These are phyloP conservation scores for Ceratocystis papillata DNA, from an alignment of 2,329 filamentous ascomycete species.

Conservation along the genomic window DNA sequence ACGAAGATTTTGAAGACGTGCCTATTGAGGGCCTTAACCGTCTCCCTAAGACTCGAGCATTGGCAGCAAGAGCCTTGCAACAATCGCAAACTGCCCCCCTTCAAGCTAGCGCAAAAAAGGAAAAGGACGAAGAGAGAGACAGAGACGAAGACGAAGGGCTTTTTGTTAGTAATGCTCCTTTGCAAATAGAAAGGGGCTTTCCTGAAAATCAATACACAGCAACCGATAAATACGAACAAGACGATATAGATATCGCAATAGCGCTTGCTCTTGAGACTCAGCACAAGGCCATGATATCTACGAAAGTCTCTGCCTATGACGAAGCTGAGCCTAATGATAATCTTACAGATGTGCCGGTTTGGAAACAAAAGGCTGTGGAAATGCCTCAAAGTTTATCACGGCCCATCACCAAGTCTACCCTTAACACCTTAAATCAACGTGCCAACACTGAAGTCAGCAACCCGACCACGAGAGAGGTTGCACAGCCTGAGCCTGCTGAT, in stretches of 20 bases:
- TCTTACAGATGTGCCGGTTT: slow-evolving; percentile 38
- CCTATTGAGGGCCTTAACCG: slow-evolving; percentile 83
- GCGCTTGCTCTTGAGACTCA: slow-evolving; percentile 69
- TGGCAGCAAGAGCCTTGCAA: slow-evolving; percentile 25
- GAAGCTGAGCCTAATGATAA: slow-evolving; percentile 42
- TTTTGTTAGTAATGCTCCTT: slow-evolving; percentile 38
- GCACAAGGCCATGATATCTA: slow-evolving; percentile 31
- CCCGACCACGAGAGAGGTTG: slow-evolving; percentile 51
- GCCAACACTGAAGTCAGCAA: slow-evolving; percentile 50
- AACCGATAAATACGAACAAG: slow-evolving; percentile 28
- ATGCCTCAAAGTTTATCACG: slow-evolving; percentile 42
- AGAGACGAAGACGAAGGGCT: slow-evolving; percentile 36
- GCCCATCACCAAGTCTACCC: slow-evolving; percentile 28
- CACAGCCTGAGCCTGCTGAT: slow-evolving; percentile 31
- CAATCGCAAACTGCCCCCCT: slow-evolving; percentile 22
- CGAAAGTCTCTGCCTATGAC: slow-evolving; percentile 7
- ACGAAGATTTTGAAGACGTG: slow-evolving; percentile 82
- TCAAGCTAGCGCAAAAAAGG: slow-evolving; percentile 27
- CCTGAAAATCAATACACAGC: slow-evolving; percentile 33
- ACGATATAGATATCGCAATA: slow-evolving; percentile 70
- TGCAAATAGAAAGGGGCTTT: slow-evolving; percentile 26
- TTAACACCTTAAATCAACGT: slow-evolving; percentile 19
- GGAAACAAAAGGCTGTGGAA: slow-evolving; percentile 45
- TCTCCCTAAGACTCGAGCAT: slow-evolving; percentile 47
- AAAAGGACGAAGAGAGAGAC: slow-evolving; percentile 22